Conservation (phyloP, 352 stramenopile genomes). For the Plasmopara halstedii region DNA sequence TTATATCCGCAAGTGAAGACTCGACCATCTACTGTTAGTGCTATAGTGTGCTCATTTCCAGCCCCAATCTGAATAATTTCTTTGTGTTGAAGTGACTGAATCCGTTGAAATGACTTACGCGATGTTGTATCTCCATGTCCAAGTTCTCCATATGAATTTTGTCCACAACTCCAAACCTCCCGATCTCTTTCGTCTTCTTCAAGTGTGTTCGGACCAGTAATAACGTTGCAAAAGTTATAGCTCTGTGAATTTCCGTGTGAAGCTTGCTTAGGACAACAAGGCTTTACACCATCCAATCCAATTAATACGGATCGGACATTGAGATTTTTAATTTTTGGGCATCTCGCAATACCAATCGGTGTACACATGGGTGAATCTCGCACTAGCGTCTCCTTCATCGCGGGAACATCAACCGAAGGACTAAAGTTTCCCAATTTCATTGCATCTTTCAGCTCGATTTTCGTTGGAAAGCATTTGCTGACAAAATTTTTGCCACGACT, state of each 20-base stretch:
- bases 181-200: conserved; percentile 46
- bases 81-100: conserved; percentile 67
- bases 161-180: conserved; percentile 91
- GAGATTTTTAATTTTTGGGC: conserved; percentile 44
- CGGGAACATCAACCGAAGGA: conserved; percentile 31
- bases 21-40: conserved; percentile 59
- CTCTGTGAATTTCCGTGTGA: conserved; percentile 1
- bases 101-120: conserved; percentile 74
- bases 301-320: conserved; percentile 30
- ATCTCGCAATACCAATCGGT: conserved; percentile 17
- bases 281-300: conserved; percentile 34
- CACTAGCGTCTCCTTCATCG: conserved; percentile 14
- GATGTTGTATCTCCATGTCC: conserved; percentile 84
- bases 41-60: conserved; percentile 92
- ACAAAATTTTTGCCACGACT: conserved; percentile 17
- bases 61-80: conserved; percentile 74
- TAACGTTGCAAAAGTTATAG: neutral
- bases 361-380: conserved; percentile 1
- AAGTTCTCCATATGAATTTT: conserved; percentile 93
- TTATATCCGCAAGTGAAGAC: conserved; percentile 91
- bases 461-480: conserved; percentile 13
- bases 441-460: conserved; percentile 35
- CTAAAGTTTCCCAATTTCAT: conserved; percentile 10
- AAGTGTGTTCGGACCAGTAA: conserved; percentile 1
- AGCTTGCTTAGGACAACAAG: conserved; percentile 1